Percentiles rank a stretch among this genome's conserved stretches.
These are phyloP conservation scores for Fusarium continuum DNA, from an alignment of 2,329 filamentous ascomycete species.

Conservation along the genomic window DNA sequence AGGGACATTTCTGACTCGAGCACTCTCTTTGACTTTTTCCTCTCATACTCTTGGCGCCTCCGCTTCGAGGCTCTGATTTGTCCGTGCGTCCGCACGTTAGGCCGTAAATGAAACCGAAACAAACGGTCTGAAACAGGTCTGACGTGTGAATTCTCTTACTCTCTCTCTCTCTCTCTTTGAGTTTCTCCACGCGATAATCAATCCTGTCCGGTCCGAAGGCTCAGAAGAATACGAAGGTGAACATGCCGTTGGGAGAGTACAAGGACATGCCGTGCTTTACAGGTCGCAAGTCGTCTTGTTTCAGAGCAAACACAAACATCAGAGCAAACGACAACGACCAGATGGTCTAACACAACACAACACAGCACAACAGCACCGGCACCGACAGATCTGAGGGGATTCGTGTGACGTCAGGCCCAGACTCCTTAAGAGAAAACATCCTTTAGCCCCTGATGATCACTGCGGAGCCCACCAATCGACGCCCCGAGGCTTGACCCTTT, in stretches of 20 bases:
- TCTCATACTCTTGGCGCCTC: constrained; percentile 2
- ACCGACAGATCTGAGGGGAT: constrained; percentile 1
- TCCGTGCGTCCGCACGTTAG: constrained; percentile 1
- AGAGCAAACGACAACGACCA: not conserved
- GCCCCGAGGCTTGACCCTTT: constrained; percentile 6
- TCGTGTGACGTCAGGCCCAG: constrained; percentile 32
- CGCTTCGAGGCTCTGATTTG: constrained; percentile 16
- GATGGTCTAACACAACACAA: not conserved
- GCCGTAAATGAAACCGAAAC: constrained; percentile 33
- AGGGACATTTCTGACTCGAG: constrained; percentile 13
- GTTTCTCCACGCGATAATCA: not conserved
- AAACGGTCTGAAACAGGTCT: constrained; percentile 36
- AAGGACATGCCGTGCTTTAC: constrained; percentile 2
- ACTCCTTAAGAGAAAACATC: constrained; percentile 3
- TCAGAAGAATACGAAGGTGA: constrained; percentile 13
- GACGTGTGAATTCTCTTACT: constrained; percentile 5
- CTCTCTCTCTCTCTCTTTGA: not conserved
- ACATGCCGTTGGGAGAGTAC: constrained; percentile 13
- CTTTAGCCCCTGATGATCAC: constrained; percentile 35
- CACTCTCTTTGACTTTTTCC: not conserved
- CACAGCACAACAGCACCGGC: not conserved
- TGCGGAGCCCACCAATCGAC: constrained; percentile 19
- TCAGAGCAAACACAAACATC: constrained; percentile 29
- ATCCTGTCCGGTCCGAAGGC: not conserved
- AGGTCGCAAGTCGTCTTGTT: constrained; percentile 9